Percentiles rank a stretch among this genome's conserved stretches.
These are phyloP conservation scores for Phytophthora fragariaefolia DNA, from an alignment of 352 stramenopile species.

Conservation along the genomic window DNA sequence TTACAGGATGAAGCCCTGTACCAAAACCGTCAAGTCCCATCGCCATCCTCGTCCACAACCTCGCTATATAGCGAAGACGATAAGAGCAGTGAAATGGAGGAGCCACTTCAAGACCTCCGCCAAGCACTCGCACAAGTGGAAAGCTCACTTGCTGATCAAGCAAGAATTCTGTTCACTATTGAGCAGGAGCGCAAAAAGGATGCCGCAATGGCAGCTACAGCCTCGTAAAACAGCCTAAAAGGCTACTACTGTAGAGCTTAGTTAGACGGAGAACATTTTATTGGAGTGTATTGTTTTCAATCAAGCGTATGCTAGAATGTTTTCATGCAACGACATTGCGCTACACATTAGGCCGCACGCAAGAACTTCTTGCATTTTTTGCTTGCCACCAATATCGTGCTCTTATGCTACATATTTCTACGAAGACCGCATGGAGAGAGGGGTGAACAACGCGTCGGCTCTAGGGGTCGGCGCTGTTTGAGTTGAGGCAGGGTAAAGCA, in stretches of 20 bases:
- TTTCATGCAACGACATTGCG: slow-evolving; percentile 18
- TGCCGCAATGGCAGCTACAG: neutral
- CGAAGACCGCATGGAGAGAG: slow-evolving; percentile 40
- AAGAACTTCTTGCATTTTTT: slow-evolving; percentile 29
- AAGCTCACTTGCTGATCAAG: slow-evolving; percentile 62
- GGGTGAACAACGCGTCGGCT: slow-evolving; percentile 31
- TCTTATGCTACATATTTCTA: slow-evolving; percentile 47
- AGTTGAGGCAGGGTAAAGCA: slow-evolving; percentile 38
- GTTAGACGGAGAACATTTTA: slow-evolving; percentile 27
- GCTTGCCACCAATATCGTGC: slow-evolving; percentile 22
- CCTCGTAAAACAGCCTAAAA: neutral
- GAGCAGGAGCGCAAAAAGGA: slow-evolving; percentile 50
- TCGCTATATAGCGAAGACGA: slow-evolving; percentile 30
- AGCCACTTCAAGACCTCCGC: slow-evolving; percentile 34
- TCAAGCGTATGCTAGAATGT: slow-evolving; percentile 23
- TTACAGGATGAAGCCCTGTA: slow-evolving; percentile 43
- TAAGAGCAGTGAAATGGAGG: slow-evolving; percentile 23
- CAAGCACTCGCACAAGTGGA: slow-evolving; percentile 54
- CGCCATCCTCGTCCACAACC: slow-evolving; percentile 33
- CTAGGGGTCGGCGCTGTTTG: slow-evolving; percentile 45
- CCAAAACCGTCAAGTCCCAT: slow-evolving; percentile 29
- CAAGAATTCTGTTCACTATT: slow-evolving; percentile 54
- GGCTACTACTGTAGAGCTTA: neutral
- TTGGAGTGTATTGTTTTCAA: slow-evolving; percentile 31
- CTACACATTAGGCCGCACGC: slow-evolving; percentile 4